phyloP scores from a whole-genome alignment of 2,329 filamentous ascomycete genomes.

The Pezicula radicicola region DNA sequence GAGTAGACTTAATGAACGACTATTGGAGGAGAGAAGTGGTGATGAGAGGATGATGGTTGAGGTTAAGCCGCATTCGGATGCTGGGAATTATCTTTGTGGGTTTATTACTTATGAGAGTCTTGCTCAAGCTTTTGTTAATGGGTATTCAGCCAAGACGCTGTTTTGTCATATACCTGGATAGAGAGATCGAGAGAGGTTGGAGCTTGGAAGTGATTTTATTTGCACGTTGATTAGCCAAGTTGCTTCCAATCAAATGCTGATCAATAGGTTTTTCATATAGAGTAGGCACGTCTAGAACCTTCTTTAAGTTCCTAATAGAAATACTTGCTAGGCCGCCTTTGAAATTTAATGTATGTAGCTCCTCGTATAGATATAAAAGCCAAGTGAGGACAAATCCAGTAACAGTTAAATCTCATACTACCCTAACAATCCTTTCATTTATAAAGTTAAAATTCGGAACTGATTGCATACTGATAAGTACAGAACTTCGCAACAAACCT shows the following conservation, averaged over 20 bases:
- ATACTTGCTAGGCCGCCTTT: no score
- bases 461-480: no score
- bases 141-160: neutral
- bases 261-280: no score
- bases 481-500: no score
- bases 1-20: neutral
- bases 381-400: no score
- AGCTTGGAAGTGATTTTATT: neutral
- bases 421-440: no score
- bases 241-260: conserved; percentile 1
- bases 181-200: neutral
- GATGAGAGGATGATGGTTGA: neutral
- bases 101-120: conserved; percentile 1
- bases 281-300: no score
- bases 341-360: no score
- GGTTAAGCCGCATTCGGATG: neutral
- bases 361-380: no score
- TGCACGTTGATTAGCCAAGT: neutral
- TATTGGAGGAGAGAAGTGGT: neutral
- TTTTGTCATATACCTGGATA: conserved; percentile 1
- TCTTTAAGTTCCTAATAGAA: no score
- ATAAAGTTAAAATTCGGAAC: no score
- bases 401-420: no score
- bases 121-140: neutral
- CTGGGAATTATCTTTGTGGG: neutral